Evolutionary conservation across 371 early-diverging fungal genomes (phyloP).

Genomic region (Sanchytrium tribonematis): DNA sequence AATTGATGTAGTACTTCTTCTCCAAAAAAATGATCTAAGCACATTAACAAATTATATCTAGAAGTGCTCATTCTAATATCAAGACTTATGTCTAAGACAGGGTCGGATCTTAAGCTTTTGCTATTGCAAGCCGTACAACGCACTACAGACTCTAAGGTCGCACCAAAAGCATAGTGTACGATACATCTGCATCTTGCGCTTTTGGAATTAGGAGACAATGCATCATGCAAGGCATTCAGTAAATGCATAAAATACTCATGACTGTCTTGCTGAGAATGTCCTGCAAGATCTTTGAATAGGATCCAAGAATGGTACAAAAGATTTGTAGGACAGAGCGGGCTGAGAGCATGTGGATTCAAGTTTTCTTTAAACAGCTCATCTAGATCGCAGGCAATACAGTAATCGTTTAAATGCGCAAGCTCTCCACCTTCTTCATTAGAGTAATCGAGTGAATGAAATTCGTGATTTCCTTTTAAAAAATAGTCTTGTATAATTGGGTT

Average conservation of each 20-base stretch:
- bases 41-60: no score
- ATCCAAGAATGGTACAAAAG: constrained; percentile 70
- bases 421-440: constrained; percentile 4
- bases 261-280: constrained; percentile 80
- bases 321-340: constrained; percentile 48
- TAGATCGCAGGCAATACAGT: constrained; percentile 79
- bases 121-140: no score
- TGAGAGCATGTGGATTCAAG: constrained; percentile 35
- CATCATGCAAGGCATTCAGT: constrained; percentile 44
- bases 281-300: constrained; percentile 49
- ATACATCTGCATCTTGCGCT: no score
- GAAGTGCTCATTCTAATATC: no score
- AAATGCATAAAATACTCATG: constrained; percentile 81
- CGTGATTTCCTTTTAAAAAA: constrained; percentile 60
- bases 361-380: constrained; percentile 34
- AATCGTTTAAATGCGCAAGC: constrained; percentile 5
- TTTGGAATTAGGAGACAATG: neutral
- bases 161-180: no score
- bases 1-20: no score
- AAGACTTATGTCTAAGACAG: no score
- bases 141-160: no score
- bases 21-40: no score
- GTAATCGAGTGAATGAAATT: constrained; percentile 26
- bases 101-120: no score
- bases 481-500: constrained; percentile 60